A percentile compares a stretch with the other conserved stretches of the same genome.
Evolutionary conservation across 2,329 filamentous ascomycete genomes (phyloP).

Genomic region (Truncatella angustata): DNA sequence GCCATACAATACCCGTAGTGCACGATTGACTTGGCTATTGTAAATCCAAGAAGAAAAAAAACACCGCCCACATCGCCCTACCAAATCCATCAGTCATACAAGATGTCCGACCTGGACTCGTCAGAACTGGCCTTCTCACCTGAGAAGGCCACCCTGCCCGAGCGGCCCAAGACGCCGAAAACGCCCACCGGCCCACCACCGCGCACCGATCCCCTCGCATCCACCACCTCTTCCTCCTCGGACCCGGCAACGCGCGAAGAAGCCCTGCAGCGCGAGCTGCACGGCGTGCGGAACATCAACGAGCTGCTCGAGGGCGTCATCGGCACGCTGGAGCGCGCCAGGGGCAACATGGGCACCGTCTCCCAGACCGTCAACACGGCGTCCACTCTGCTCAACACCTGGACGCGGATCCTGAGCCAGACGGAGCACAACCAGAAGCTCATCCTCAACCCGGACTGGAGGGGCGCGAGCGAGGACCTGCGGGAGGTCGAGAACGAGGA

Average conservation of each 20-base stretch:
- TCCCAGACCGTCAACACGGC: slow-evolving; percentile 82
- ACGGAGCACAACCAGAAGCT: slow-evolving; percentile 96
- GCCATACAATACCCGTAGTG: no score
- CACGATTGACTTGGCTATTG: no score
- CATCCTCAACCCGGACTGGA: slow-evolving; percentile 84
- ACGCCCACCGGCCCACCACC: slow-evolving; percentile 43
- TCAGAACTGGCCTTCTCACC: slow-evolving; percentile 46
- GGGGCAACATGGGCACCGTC: slow-evolving; percentile 83
- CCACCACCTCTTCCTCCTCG: slow-evolving; percentile 59
- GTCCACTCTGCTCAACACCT: slow-evolving; percentile 86
- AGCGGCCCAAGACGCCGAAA: slow-evolving; percentile 42
- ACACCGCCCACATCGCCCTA: background rate
- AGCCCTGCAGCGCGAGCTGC: slow-evolving; percentile 73
- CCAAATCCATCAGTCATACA: slow-evolving; percentile 22
- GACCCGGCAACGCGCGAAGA: slow-evolving; percentile 69
- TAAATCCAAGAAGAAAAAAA: no score
- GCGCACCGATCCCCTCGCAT: slow-evolving; percentile 34
- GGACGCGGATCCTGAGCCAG: slow-evolving; percentile 93
- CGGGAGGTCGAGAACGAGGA: slow-evolving; percentile 84
- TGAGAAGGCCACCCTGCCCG: slow-evolving; percentile 18
- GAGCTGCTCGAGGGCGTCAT: slow-evolving; percentile 79
- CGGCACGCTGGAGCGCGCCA: slow-evolving; percentile 67
- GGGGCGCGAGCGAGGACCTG: slow-evolving; percentile 83
- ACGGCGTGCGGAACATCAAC: slow-evolving; percentile 83
- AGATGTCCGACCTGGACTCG: slow-evolving; percentile 47